Percentiles rank a stretch among this genome's conserved stretches.
Conservation (phyloP, 2,329 filamentous ascomycete genomes). For the Pestalotiopsis sp. region DNA sequence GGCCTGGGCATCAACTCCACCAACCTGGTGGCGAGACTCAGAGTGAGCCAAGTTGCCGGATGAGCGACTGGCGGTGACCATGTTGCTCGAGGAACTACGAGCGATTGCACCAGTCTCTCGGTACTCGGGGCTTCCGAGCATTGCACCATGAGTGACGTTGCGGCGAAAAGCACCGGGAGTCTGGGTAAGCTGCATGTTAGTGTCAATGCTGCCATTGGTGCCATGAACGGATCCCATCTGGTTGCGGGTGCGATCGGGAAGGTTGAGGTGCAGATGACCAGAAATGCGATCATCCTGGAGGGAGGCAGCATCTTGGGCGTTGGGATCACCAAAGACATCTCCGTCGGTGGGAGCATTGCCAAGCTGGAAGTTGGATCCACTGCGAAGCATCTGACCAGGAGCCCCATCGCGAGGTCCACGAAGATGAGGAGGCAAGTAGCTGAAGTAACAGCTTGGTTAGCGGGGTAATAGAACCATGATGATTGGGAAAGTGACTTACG, state of each 20-base stretch:
- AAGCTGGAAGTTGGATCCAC: constrained; percentile 17
- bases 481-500: neutral
- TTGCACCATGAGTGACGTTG: constrained; percentile 9
- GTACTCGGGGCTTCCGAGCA: constrained; percentile 7
- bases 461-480: neutral
- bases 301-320: neutral
- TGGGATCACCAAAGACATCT: constrained; percentile 20
- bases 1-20: constrained; percentile 51
- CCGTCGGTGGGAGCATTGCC: constrained; percentile 18
- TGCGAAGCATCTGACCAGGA: neutral
- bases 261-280: neutral
- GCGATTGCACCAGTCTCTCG: neutral
- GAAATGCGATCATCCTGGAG: neutral
- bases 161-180: neutral
- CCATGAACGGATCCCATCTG: neutral
- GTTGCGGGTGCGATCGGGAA: neutral
- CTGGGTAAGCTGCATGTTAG: neutral
- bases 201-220: neutral
- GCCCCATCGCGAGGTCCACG: neutral
- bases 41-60: constrained; percentile 14
- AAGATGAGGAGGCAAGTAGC: constrained; percentile 6
- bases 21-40: constrained; percentile 24
- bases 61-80: constrained; percentile 14
- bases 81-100: neutral
- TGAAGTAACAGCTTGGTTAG: neutral